Percentiles rank a stretch among this genome's conserved stretches.
Conservation (phyloP, 768 basidiomycete genomes). For the Tricholoma hemisulphureum region DNA sequence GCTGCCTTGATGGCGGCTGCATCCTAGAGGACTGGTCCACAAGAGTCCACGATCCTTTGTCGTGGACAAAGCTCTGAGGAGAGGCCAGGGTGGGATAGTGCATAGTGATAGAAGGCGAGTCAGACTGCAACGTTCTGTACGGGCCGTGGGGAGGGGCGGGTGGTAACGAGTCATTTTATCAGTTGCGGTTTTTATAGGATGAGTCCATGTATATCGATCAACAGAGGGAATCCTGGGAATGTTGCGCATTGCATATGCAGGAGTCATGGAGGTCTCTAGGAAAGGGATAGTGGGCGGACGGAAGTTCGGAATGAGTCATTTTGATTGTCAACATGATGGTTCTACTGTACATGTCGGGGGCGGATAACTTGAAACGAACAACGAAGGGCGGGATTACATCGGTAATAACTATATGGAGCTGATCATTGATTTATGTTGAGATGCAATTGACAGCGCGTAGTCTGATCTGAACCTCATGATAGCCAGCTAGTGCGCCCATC, state of each 20-base stretch:
- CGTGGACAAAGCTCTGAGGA: not conserved
- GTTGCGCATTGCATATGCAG: not conserved
- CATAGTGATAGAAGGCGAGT: not conserved
- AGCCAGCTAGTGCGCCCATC: no score
- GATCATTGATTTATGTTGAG: no score
- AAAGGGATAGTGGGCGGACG: not conserved
- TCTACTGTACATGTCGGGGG: slow-evolving; percentile 1
- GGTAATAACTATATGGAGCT: no score
- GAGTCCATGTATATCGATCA: not conserved
- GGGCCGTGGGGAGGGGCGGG: not conserved
- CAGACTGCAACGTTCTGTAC: no score
- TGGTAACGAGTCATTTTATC: slow-evolving; percentile 5
- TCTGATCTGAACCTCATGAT: no score
- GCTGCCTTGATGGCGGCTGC: not conserved
- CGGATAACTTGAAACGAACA: not conserved
- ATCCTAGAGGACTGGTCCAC: not conserved
- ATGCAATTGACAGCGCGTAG: no score
- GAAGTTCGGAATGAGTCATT: slow-evolving; percentile 1
- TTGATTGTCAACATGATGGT: not conserved
- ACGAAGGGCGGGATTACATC: not conserved
- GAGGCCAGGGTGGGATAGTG: not conserved
- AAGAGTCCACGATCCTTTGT: not conserved
- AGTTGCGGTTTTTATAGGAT: not conserved
- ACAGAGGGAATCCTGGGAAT: not conserved
- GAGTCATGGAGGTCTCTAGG: not conserved